Evolutionary conservation across 1,139 yeast species (phyloP).

Genomic region (Williopsis jadinii): DNA sequence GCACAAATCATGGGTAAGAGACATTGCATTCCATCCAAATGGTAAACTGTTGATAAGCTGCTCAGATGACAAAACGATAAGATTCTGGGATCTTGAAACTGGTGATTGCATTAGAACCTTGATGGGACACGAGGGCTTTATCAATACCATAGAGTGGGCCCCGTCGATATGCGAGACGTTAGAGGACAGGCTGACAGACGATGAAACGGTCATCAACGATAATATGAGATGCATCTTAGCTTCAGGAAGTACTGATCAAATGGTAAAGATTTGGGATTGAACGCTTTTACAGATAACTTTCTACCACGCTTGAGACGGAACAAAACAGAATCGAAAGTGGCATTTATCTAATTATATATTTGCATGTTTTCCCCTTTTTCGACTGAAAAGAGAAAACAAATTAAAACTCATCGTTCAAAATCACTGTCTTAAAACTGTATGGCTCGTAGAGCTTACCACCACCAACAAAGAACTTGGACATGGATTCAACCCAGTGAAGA

Average conservation of each 20-base stretch:
- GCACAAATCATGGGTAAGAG: constrained; percentile 85
- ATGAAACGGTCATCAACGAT: constrained; percentile 19
- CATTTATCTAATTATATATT: too few relatives aligned
- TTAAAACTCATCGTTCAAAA: constrained; percentile 15
- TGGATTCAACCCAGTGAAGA: constrained; percentile 98
- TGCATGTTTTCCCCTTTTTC: too few relatives aligned
- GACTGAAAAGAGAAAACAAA: background rate
- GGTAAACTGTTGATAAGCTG: constrained; percentile 68
- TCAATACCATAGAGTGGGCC: constrained; percentile 62
- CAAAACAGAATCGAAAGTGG: too few relatives aligned
- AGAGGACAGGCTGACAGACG: constrained; percentile 10
- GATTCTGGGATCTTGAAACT: constrained; percentile 71
- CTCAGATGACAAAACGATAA: constrained; percentile 72
- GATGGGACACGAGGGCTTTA: constrained; percentile 67
- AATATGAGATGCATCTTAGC: constrained; percentile 49
- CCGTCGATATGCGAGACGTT: constrained; percentile 26
- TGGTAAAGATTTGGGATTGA: constrained; percentile 43
- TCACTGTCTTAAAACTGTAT: constrained; percentile 45
- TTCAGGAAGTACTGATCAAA: constrained; percentile 55
- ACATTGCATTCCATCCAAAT: constrained; percentile 64
- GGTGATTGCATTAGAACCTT: constrained; percentile 48
- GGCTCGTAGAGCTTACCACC: constrained; percentile 90
- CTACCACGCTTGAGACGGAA: background rate
- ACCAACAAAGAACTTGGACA: constrained; percentile 96
- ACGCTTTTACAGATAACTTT: background rate